These are phyloP conservation scores for Umbelopsis ramanniana DNA, from an alignment of 192 early-diverging fungal species.

Conservation along the genomic window DNA sequence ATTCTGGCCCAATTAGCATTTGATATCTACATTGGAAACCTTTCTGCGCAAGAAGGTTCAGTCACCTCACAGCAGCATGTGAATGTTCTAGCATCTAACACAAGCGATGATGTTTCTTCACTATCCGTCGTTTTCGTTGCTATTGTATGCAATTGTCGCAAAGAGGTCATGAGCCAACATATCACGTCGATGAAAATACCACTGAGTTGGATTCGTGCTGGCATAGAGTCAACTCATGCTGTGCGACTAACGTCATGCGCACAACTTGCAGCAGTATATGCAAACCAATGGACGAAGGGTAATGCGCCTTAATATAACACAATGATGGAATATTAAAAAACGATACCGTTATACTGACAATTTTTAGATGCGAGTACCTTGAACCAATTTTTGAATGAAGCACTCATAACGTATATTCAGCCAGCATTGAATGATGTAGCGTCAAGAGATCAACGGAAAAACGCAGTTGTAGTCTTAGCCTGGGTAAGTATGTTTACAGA, in stretches of 20 bases:
- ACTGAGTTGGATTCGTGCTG: background rate
- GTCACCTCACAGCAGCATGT: background rate
- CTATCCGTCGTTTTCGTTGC: slow-evolving; percentile 25
- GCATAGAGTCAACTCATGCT: background rate
- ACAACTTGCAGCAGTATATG: slow-evolving; percentile 11
- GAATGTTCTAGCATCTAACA: background rate
- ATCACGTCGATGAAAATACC: background rate
- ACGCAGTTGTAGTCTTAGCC: slow-evolving; percentile 7
- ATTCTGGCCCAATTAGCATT: background rate
- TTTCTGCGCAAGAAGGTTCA: background rate
- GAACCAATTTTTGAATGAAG: slow-evolving; percentile 9
- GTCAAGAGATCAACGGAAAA: background rate
- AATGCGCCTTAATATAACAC: background rate
- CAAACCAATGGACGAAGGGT: slow-evolving; percentile 37
- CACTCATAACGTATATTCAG: slow-evolving; percentile 1
- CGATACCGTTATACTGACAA: background rate
- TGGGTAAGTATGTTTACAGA: slow-evolving; percentile 25
- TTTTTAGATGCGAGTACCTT: slow-evolving; percentile 14
- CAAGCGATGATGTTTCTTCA: background rate
- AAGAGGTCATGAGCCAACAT: slow-evolving; percentile 22
- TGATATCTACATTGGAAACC: background rate
- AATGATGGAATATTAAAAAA: background rate
- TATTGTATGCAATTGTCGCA: slow-evolving; percentile 30
- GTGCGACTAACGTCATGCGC: background rate
- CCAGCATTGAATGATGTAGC: slow-evolving; percentile 10